A percentile compares a stretch with the other conserved stretches of the same genome.
These are phyloP conservation scores for Fusarium sp. DNA, from an alignment of 2,329 filamentous ascomycete species.

Conservation along the genomic window DNA sequence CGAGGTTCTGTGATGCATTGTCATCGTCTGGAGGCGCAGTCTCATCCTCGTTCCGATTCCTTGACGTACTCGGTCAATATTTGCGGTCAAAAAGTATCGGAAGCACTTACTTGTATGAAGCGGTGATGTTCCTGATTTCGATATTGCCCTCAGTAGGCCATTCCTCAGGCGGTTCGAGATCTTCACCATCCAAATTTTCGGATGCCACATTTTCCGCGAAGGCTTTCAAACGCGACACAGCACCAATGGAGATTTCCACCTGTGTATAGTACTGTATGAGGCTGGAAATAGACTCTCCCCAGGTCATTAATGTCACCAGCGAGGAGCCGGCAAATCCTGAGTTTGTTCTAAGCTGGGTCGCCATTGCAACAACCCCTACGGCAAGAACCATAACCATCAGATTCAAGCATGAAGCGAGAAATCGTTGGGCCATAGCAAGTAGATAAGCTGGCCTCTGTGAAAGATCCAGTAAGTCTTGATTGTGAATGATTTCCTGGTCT, in stretches of 20 bases:
- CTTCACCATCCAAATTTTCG: constrained; percentile 40
- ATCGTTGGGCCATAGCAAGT: no score
- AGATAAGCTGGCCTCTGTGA: no score
- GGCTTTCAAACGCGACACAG: constrained; percentile 40
- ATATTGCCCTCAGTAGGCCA: constrained; percentile 48
- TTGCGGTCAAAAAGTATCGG: no score
- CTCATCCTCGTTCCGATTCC: background rate
- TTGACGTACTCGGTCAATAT: no score
- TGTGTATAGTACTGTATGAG: constrained; percentile 42
- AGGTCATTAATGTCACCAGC: constrained; percentile 16
- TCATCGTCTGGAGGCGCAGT: background rate
- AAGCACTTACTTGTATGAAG: no score
- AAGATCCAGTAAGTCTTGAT: constrained; percentile 61
- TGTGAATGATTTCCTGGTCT: constrained; percentile 53
- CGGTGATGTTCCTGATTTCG: no score
- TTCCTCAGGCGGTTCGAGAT: constrained; percentile 29
- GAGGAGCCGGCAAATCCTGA: no score
- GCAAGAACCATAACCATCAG: no score
- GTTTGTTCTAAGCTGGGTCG: no score
- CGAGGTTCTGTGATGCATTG: no score
- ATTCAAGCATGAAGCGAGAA: no score
- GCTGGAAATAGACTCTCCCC: constrained; percentile 42
- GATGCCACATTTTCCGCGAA: constrained; percentile 45
- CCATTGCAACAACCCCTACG: no score
- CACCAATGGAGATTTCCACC: constrained; percentile 43